Conservation (phyloP, 495 filamentous ascomycete genomes). For the Tuber calosporum region DNA sequence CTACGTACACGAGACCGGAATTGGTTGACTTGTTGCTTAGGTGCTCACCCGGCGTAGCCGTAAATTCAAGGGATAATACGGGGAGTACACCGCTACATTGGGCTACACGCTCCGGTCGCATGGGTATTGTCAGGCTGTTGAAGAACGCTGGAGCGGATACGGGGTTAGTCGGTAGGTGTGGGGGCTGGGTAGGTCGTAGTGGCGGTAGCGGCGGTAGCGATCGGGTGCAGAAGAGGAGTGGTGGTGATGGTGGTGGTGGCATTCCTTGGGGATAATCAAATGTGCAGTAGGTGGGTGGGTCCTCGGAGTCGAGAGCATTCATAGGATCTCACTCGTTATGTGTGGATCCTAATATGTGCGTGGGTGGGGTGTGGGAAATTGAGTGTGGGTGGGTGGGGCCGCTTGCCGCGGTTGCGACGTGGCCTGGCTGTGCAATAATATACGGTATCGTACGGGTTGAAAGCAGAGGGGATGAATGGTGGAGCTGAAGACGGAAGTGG, state of each 20-base stretch:
- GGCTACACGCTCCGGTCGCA: conserved; percentile 3
- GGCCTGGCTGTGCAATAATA: not conserved
- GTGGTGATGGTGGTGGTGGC: not conserved
- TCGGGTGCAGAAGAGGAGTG: not conserved
- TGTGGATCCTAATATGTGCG: not conserved
- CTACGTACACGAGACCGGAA: conserved; percentile 2
- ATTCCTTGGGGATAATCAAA: not conserved
- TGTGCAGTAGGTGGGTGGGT: not conserved
- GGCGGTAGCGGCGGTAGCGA: not conserved
- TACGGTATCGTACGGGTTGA: not conserved
- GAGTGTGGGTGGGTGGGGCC: conserved; percentile 3
- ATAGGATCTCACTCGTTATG: not conserved
- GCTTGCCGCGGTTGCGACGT: not conserved
- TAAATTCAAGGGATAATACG: not conserved
- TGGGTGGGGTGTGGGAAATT: not conserved
- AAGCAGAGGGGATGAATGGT: not conserved
- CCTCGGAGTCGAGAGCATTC: not conserved
- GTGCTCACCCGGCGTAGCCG: not conserved
- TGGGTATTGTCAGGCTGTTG: not conserved
- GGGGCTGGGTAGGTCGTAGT: not conserved
- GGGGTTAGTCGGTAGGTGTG: not conserved
- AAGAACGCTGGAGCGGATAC: not conserved
- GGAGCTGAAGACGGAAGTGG: not conserved
- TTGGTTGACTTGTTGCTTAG: conserved; percentile 9
- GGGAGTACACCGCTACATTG: conserved; percentile 12